Base-by-base conservation (phyloP, 352 stramenopile genomes). In the Blastocystis sp. region DNA sequence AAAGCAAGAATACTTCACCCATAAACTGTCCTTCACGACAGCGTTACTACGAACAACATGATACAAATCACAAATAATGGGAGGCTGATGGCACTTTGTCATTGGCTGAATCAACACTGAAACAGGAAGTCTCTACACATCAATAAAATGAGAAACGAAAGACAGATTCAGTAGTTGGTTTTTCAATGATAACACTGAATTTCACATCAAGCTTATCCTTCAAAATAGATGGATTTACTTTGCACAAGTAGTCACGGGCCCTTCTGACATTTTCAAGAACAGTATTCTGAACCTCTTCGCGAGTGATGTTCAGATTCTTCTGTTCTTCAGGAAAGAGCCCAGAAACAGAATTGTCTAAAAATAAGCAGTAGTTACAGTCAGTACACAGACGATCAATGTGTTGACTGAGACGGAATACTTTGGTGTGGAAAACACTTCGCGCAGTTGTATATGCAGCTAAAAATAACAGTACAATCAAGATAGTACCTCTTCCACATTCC, bases 1-100 rank as follows among this genome's bases (percentile, higher is more conserved):
- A 2, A 49, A 29, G 7, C 2, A 52, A 6, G 11, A 35, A 19
- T 43, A 81, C 54, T 46, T 77, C 39, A 77, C 77, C 77, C 77
- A 87, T 0, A 57, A 35, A 29, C 77, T 87, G 65, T 87, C 77
- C 49, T 87, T 87, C 39, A 77, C 52, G 0, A 77, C 27, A 4
- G 77, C 77, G 32, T 87, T 74, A 11, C 74, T 46, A n/a, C 77
- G 59, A 87, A 78, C 37, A 39, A 78, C 65, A 54, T 87, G 29
- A 51, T 87, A 87, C 42, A 87, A 29, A 87, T 87, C 65, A 19
- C 59, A 74, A 27, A 78, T 57, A 69, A 87, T 87, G 16, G 77
- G 77, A 32, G 77, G 77, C 6, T 51, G 29, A 39, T 65, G 77
- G n/a, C 39, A 63, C 43, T 39, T 59, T 16, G 77, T 63, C 77